phyloP scores from a whole-genome alignment of 805 yeast genomes.

The Candida pseudofarinosa region DNA sequence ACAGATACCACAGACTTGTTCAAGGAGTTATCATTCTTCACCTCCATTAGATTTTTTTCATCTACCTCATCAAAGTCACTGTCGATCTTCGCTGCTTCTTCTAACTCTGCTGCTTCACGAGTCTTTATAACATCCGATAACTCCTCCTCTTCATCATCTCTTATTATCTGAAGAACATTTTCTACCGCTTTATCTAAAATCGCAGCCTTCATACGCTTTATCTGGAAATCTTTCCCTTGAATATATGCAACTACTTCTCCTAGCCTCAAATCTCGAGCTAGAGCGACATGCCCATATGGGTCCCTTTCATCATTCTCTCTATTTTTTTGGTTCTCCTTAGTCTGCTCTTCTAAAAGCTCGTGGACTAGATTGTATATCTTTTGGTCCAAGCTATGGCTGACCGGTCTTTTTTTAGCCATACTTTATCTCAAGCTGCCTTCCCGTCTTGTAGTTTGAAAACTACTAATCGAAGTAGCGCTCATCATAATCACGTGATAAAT shows the following conservation, averaged over 20 bases:
- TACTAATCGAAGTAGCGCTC: background rate
- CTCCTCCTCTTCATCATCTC: constrained; percentile 61
- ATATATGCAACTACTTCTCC: constrained; percentile 54
- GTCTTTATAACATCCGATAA: constrained; percentile 30
- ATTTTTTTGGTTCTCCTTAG: constrained; percentile 37
- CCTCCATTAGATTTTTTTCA: constrained; percentile 56
- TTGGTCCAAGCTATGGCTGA: constrained; percentile 40
- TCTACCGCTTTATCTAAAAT: constrained; percentile 62
- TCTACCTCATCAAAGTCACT: constrained; percentile 41
- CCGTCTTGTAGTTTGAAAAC: background rate
- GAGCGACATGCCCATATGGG: constrained; percentile 44
- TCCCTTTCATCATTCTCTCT: constrained; percentile 29
- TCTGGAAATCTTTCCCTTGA: constrained; percentile 60
- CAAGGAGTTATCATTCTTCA: constrained; percentile 59
- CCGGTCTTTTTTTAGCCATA: constrained; percentile 12
- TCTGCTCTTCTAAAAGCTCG: constrained; percentile 55
- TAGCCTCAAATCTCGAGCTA: constrained; percentile 56
- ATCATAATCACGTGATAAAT: background rate
- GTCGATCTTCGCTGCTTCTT: constrained; percentile 24
- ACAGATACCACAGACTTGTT: constrained; percentile 71
- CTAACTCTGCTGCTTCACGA: constrained; percentile 10
- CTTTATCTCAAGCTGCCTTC: background rate
- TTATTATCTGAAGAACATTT: constrained; percentile 49
- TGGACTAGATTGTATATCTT: constrained; percentile 55
- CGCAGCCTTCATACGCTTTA: constrained; percentile 66